These are phyloP conservation scores for Triticum aestivum DNA, from an alignment of 176 grass and related monocot genomes.

Conservation along the genomic window IWGSC_CS_RefSeq_v2.1 NC_057808.1:405596229-405596728, in stretches of 20 bases:
- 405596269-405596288: too few relatives aligned
- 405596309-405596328: too few relatives aligned
- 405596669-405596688: neutral
- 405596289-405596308: too few relatives aligned
- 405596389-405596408: too few relatives aligned
- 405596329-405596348: too few relatives aligned
- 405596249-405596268: too few relatives aligned
- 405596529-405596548: neutral
- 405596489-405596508: neutral
- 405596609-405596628: neutral
- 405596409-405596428: neutral
- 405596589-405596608: neutral
- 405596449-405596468: neutral
- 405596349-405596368: too few relatives aligned
- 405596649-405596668: neutral
- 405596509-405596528: conserved; percentile 2
- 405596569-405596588: neutral
- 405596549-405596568: neutral
- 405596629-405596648: neutral
- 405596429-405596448: neutral
- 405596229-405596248: too few relatives aligned
- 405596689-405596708: neutral
- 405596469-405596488: neutral
- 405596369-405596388: too few relatives aligned
- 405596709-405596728: neutral